phyloP scores from a whole-genome alignment of 768 basidiomycete genomes.

The Tephrocybe sp. region DNA sequence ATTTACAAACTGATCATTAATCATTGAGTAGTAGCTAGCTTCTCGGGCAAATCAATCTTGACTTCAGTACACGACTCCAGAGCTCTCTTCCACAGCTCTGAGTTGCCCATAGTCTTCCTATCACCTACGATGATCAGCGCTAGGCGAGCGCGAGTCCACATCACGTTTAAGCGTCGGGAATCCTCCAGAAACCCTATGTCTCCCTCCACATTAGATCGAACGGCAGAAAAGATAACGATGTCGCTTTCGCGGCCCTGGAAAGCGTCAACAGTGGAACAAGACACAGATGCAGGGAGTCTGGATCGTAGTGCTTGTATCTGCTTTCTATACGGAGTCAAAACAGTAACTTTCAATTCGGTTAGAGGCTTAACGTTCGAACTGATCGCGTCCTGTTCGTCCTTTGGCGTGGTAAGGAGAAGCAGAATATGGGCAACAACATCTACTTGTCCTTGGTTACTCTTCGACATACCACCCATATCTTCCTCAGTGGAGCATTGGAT shows the following conservation, averaged over 20 bases:
- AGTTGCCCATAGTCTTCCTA: constrained; percentile 42
- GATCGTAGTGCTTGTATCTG: constrained; percentile 48
- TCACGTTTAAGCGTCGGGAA: constrained; percentile 58
- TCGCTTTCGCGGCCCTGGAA: constrained; percentile 72
- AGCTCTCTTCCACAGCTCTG: constrained; percentile 53
- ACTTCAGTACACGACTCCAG: constrained; percentile 37
- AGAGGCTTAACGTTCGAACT: constrained; percentile 2
- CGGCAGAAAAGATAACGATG: constrained; percentile 62
- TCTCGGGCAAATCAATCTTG: constrained; percentile 4
- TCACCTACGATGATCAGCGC: constrained; percentile 64
- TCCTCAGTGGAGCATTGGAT: constrained; percentile 57
- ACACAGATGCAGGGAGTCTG: constrained; percentile 33
- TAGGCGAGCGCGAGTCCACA: constrained; percentile 64
- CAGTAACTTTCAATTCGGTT: constrained; percentile 35
- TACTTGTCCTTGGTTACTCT: constrained; percentile 59
- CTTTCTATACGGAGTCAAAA: constrained; percentile 60
- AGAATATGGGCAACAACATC: constrained; percentile 48
- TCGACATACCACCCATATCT: constrained; percentile 56
- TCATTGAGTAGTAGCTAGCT: no score
- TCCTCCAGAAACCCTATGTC: constrained; percentile 70
- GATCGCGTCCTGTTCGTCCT: constrained; percentile 14
- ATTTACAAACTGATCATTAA: no score
- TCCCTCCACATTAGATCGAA: constrained; percentile 54
- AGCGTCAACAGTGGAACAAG: constrained; percentile 53
- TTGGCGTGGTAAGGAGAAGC: constrained; percentile 34